Conservation (phyloP, 2,329 filamentous ascomycete genomes). For the Myriosclerotinia duriaeana region DNA sequence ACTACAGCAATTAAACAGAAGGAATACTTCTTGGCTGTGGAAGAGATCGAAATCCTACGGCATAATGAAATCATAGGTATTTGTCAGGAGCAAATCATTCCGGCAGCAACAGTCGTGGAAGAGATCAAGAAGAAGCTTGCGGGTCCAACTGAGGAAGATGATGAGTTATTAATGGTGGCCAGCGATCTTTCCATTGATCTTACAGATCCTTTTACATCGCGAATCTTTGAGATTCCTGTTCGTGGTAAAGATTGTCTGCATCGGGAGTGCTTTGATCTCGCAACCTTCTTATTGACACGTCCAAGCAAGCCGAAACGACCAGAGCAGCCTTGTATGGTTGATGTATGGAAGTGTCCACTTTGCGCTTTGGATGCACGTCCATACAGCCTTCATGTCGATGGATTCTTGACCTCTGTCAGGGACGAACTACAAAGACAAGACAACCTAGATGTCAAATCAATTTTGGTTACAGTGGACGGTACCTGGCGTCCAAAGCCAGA, state of each 20-base stretch:
- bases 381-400: constrained; percentile 66
- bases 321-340: constrained; percentile 56
- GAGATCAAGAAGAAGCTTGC: constrained; percentile 57
- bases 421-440: constrained; percentile 51
- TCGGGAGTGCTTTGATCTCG: constrained; percentile 85
- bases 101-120: constrained; percentile 51
- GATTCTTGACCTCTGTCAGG: constrained; percentile 67
- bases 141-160: constrained; percentile 44
- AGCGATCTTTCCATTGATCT: constrained; percentile 61
- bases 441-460: constrained; percentile 55
- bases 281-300: constrained; percentile 73
- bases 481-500: constrained; percentile 58
- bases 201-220: constrained; percentile 64
- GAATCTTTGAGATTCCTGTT: constrained; percentile 68
- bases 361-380: constrained; percentile 78
- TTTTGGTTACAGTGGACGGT: constrained; percentile 63
- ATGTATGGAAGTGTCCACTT: constrained; percentile 85
- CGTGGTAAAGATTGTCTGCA: constrained; percentile 71
- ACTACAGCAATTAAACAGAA: constrained; percentile 41
- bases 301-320: constrained; percentile 47
- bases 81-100: constrained; percentile 44
- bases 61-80: constrained; percentile 48
- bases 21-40: constrained; percentile 67
- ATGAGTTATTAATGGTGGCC: constrained; percentile 60
- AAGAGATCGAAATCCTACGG: constrained; percentile 60